Conservation (phyloP, 2,329 filamentous ascomycete species). For the Blastomyces gilchristii region DNA sequence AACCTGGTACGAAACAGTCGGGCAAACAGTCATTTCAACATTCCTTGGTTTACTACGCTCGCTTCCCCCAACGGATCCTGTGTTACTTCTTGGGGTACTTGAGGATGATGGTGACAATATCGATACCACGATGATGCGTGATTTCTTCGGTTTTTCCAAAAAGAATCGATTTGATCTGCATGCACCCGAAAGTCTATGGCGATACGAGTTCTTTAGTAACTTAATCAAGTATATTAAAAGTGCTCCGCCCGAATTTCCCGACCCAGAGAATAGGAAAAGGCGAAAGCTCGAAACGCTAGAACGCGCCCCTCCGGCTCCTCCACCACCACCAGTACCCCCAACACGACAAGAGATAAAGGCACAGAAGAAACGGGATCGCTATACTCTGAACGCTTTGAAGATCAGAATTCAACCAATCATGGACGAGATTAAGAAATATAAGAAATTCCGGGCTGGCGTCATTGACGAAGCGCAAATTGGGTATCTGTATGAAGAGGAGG, state of each 20-base stretch:
- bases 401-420: slow-evolving; percentile 86
- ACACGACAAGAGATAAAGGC: slow-evolving; percentile 72
- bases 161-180: slow-evolving; percentile 64
- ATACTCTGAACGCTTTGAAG: slow-evolving; percentile 78
- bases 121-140: slow-evolving; percentile 50
- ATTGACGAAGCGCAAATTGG: slow-evolving; percentile 64
- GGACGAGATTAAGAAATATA: slow-evolving; percentile 94
- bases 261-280: slow-evolving; percentile 77
- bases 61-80: slow-evolving; percentile 79
- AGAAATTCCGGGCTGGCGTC: slow-evolving; percentile 71
- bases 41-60: slow-evolving; percentile 74
- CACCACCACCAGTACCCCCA: slow-evolving; percentile 48
- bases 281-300: slow-evolving; percentile 67
- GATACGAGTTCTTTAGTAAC: slow-evolving; percentile 68
- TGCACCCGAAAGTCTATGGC: slow-evolving; percentile 52
- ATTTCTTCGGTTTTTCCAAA: slow-evolving; percentile 76
- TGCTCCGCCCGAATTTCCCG: slow-evolving; percentile 74
- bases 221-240: slow-evolving; percentile 69
- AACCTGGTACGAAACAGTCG: slow-evolving; percentile 68
- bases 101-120: slow-evolving; percentile 57
- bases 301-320: slow-evolving; percentile 61
- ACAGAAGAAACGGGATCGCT: slow-evolving; percentile 71
- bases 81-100: slow-evolving; percentile 76
- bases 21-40: slow-evolving; percentile 57
- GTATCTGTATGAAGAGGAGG: slow-evolving; percentile 74